Base-by-base conservation (phyloP, 2,329 filamentous ascomycete species). In the Lomentospora prolificans region DNA sequence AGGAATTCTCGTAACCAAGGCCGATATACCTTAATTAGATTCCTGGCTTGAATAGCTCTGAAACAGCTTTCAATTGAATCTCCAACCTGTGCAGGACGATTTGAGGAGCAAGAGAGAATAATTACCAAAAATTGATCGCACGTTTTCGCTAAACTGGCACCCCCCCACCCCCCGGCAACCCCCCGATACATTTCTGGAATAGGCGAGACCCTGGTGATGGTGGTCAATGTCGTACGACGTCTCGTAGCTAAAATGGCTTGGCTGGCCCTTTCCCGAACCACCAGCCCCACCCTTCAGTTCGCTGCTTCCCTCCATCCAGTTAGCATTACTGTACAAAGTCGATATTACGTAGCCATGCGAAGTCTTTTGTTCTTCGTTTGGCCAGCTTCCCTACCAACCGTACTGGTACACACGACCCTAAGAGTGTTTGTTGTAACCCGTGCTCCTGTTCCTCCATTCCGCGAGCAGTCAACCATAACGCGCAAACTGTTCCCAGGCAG, bases 181-280 rank as follows among this genome's bases (percentile, higher is more conserved):
- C 24, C 10, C 44, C 44, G 44, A 22, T 22, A 22, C 44, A 22
- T 48, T 48, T 22, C 44, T 48, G 10, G 19, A 22, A 25, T 48
- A 48, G 44, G 44, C 22, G 17, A 19, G 44, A 48, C 44, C 44
- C 44, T 48, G 44, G 44, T 19, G 44, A 48, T 48, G 22, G 22
- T 48, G 22, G 44, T 48, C 17, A 25, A 48, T 48, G 44, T 48
- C 44, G 44, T 48, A 48, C 44, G 44, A 48, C 44, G 17, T 48
- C 10, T 48, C 22, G 36, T 25, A 48, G 44, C 44, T 22, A 48
- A 48, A 22, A 25, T 12, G 44, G 17, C 24, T 25, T 10, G 22
- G n/a, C 10, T 48, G 44, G 44, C 22, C 12, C 14, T 25, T 25
- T 48, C 17, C 44, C 44, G 44, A 48, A 48, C 44, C 44, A 48